These are phyloP conservation scores for Trichoderma erinaceum DNA, from an alignment of 495 filamentous ascomycete genomes.

Conservation along the genomic window DNA sequence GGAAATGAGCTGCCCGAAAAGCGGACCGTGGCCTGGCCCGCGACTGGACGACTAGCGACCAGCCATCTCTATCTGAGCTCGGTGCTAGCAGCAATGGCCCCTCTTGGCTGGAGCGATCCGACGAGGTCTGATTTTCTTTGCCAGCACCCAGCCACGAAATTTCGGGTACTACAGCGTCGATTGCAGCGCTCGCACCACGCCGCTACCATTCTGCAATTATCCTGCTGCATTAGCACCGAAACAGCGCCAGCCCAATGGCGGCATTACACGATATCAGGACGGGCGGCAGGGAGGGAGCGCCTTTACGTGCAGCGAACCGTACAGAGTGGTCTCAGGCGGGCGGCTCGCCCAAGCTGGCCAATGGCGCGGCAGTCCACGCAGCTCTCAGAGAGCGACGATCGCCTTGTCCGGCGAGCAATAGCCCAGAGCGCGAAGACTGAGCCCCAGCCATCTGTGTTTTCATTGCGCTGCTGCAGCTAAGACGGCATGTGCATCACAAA, in stretches of 20 bases:
- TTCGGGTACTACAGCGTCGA: not conserved
- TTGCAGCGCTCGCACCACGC: not conserved
- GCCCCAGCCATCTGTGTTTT: slow-evolving; percentile 12
- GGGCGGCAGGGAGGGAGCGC: slow-evolving; percentile 7
- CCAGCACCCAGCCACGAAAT: slow-evolving; percentile 2
- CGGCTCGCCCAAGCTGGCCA: slow-evolving; percentile 12
- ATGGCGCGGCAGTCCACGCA: not conserved
- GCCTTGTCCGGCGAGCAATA: not conserved
- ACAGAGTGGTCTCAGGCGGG: slow-evolving; percentile 7
- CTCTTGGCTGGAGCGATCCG: slow-evolving; percentile 1
- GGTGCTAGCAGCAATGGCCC: not conserved
- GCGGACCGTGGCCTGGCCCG: slow-evolving; percentile 10
- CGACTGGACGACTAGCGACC: not conserved
- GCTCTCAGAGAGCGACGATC: not conserved
- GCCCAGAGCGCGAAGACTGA: slow-evolving; percentile 2
- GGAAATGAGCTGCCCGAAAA: slow-evolving; percentile 12
- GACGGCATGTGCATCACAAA: slow-evolving; percentile 14
- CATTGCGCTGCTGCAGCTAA: slow-evolving; percentile 11
- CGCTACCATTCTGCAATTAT: slow-evolving; percentile 1
- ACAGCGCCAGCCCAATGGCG: slow-evolving; percentile 14
- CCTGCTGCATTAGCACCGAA: slow-evolving; percentile 11
- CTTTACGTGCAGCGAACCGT: slow-evolving; percentile 9
- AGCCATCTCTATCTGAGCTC: slow-evolving; percentile 1
- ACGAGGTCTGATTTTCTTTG: not conserved
- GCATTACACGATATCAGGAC: slow-evolving; percentile 12